Evolutionary conservation across 805 yeast genomes (phyloP).

Genomic region (Candida xyloterini): DNA sequence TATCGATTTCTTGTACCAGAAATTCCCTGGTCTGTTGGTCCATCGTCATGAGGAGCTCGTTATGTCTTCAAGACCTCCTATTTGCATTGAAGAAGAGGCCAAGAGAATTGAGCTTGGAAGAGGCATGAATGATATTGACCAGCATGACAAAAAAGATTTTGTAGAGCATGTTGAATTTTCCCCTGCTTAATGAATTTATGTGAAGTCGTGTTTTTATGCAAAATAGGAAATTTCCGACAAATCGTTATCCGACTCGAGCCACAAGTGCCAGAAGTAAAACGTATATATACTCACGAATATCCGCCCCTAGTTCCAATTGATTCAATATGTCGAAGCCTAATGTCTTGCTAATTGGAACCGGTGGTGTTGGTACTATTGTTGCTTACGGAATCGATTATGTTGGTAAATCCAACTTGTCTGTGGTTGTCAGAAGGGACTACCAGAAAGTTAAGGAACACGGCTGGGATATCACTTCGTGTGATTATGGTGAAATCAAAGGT

Average conservation of each 20-base stretch:
- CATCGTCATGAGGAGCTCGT: background rate
- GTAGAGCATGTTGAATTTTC: conserved; percentile 1
- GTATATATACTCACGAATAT: background rate
- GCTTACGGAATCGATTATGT: conserved; percentile 56
- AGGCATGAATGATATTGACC: background rate
- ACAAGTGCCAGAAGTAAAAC: too few relatives aligned
- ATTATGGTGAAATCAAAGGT: conserved; percentile 51
- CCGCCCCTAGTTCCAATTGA: background rate
- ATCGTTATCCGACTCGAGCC: background rate
- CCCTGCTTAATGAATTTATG: background rate
- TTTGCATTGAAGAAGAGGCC: conserved; percentile 2
- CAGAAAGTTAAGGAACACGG: conserved; percentile 48
- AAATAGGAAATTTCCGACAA: background rate
- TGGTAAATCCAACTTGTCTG: conserved; percentile 49
- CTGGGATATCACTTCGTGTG: conserved; percentile 53
- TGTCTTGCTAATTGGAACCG: conserved; percentile 55
- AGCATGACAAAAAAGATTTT: background rate
- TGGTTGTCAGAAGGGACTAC: conserved; percentile 63
- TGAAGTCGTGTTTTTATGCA: background rate
- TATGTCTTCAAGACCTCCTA: background rate
- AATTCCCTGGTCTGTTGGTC: background rate
- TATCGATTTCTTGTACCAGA: conserved; percentile 56
- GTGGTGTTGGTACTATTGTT: conserved; percentile 79
- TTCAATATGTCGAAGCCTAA: conserved; percentile 7
- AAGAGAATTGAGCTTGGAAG: background rate